A percentile compares a stretch with the other conserved stretches of the same genome.
Conservation (phyloP, 345 rosid genomes). For the Dipteronia sinensis region DNA sequence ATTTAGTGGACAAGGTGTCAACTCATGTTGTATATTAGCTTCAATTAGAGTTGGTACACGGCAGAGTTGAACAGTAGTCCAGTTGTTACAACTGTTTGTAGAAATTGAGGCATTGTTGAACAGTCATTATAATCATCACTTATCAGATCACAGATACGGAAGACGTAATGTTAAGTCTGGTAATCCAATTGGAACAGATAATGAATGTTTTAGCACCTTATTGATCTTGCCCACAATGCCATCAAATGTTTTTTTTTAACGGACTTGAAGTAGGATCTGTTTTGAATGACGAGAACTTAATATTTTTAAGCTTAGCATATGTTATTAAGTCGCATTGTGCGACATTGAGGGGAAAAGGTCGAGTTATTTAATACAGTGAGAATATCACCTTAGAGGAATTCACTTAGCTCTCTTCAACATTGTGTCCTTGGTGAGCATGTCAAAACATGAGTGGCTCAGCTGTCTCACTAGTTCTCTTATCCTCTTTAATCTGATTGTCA, state of each 20-base stretch:
- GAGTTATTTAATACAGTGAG: not conserved
- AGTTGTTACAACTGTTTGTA: not conserved
- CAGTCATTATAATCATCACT: not conserved
- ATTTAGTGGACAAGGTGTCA: not conserved
- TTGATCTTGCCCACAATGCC: not conserved
- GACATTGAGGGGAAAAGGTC: not conserved
- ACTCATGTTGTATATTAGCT: not conserved
- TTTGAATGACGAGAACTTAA: not conserved
- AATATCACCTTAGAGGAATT: not conserved
- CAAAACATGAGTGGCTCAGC: conserved; percentile 8
- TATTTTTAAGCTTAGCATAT: not conserved
- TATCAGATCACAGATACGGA: not conserved
- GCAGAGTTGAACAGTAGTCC: not conserved
- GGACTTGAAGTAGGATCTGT: not conserved
- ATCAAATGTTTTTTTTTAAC: not conserved
- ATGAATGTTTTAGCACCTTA: not conserved
- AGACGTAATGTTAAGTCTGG: not conserved
- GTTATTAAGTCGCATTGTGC: not conserved
- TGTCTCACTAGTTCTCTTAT: conserved; percentile 21
- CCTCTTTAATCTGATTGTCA: conserved; percentile 41
- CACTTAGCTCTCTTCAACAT: not conserved
- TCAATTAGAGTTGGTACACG: not conserved
- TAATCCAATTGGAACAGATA: not conserved
- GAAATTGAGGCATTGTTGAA: not conserved
- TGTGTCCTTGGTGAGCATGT: conserved; percentile 14